These are phyloP conservation scores for Rugonectria rugulosa DNA, from an alignment of 2,329 filamentous ascomycete species.

Conservation along the genomic window DNA sequence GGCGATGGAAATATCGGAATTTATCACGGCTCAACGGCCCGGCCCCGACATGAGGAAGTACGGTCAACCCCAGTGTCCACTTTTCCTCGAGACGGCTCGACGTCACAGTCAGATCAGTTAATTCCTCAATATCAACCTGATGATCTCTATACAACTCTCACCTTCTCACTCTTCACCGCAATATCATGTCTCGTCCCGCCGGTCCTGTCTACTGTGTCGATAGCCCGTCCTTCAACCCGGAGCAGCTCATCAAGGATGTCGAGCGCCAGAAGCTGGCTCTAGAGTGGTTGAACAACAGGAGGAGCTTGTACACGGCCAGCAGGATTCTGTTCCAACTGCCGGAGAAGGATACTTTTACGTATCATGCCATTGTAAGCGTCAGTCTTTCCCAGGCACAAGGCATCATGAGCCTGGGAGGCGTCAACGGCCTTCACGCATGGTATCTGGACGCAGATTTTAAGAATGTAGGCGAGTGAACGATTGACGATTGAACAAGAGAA, in stretches of 20 bases:
- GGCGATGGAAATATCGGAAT: too few relatives aligned
- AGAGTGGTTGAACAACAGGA: conserved; percentile 46
- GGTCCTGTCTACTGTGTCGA: conserved; percentile 53
- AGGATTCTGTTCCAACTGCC: conserved; percentile 54
- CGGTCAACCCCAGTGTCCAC: conserved; percentile 21
- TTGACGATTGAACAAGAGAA: neutral
- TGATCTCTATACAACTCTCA: neutral
- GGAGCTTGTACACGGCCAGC: conserved; percentile 56
- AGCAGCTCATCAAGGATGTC: conserved; percentile 48
- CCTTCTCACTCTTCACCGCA: neutral
- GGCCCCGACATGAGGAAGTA: neutral
- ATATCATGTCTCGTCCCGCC: conserved; percentile 38
- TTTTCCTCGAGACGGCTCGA: conserved; percentile 27
- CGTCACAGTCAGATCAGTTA: conserved; percentile 27
- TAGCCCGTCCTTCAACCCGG: conserved; percentile 53
- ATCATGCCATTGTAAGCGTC: conserved; percentile 60
- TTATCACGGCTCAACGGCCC: conserved; percentile 12
- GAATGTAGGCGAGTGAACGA: conserved; percentile 37
- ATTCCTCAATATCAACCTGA: conserved; percentile 4
- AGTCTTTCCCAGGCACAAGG: conserved; percentile 57
- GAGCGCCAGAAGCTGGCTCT: conserved; percentile 47
- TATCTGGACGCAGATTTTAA: conserved; percentile 51
- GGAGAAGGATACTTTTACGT: conserved; percentile 55
- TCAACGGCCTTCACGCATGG: conserved; percentile 58
- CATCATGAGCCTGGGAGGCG: conserved; percentile 51